Conservation (phyloP, 163 green algal genomes). For the Scenedesmus sp. region DNA sequence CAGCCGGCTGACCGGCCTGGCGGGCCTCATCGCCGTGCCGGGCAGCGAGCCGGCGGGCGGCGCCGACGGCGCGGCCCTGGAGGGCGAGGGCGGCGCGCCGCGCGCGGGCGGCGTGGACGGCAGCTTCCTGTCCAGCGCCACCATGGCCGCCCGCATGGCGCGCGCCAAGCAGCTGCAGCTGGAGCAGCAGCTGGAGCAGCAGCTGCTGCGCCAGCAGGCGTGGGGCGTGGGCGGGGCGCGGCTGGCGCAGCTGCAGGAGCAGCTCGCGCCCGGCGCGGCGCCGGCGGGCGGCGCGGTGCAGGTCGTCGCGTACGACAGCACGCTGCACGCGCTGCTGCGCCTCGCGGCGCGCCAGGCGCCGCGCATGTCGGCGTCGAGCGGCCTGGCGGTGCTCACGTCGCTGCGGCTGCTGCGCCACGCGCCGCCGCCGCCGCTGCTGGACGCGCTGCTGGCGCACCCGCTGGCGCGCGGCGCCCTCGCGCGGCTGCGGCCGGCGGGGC, state of each 20-base stretch:
- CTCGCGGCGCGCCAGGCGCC: background rate
- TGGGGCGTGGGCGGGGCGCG: background rate
- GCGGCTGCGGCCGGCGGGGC: slow-evolving; percentile 18
- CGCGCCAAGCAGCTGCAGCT: background rate
- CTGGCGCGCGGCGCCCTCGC: background rate
- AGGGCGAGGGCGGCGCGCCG: background rate
- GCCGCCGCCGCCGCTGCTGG: background rate
- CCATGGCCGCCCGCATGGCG: slow-evolving; percentile 35
- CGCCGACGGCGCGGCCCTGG: background rate
- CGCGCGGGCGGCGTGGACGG: no score
- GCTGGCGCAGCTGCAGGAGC: background rate
- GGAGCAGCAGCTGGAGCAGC: slow-evolving; percentile 31
- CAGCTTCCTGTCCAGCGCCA: slow-evolving; percentile 12
- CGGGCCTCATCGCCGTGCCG: slow-evolving; percentile 14
- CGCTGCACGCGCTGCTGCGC: slow-evolving; percentile 18
- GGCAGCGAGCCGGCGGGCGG: background rate
- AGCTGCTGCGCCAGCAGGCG: background rate
- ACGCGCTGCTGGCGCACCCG: slow-evolving; percentile 7
- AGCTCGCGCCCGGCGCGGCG: background rate
- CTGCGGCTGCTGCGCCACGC: slow-evolving; percentile 5
- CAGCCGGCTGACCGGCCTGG: background rate
- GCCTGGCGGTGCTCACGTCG: background rate
- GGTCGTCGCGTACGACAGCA: background rate
- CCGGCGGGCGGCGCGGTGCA: background rate
- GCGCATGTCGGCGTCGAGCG: slow-evolving; percentile 6